These are phyloP conservation scores for Talaromyces albobiverticillius DNA, from an alignment of 2,329 filamentous ascomycete genomes.

Conservation along the genomic window DNA sequence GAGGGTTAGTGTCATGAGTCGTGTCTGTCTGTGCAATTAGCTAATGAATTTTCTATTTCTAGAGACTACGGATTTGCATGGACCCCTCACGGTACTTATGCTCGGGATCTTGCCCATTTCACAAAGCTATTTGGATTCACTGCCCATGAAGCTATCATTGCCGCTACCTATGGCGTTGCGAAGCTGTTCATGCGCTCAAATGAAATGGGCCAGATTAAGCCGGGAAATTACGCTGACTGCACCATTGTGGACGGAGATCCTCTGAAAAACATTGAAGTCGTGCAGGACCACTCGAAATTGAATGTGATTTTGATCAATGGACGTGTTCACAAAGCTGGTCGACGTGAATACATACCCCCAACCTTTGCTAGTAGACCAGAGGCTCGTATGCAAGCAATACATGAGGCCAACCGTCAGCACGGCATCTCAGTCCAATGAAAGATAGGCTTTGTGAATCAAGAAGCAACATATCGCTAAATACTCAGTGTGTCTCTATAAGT, in stretches of 20 bases:
- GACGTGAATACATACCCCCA: no score
- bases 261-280: slow-evolving; percentile 38
- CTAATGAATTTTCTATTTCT: neutral
- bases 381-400: no score
- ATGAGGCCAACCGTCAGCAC: no score
- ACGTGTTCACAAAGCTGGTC: no score
- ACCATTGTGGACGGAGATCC: slow-evolving; percentile 49
- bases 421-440: no score
- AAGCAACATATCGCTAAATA: no score
- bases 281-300: slow-evolving; percentile 44
- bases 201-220: slow-evolving; percentile 40
- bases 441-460: no score
- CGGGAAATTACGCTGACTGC: slow-evolving; percentile 44
- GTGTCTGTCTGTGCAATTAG: neutral
- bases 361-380: no score
- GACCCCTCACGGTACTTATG: slow-evolving; percentile 50
- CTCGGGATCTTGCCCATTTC: slow-evolving; percentile 48
- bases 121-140: slow-evolving; percentile 46
- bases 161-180: slow-evolving; percentile 41
- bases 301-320: slow-evolving; percentile 50
- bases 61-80: slow-evolving; percentile 49
- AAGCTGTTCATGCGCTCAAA: slow-evolving; percentile 39
- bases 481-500: no score
- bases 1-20: slow-evolving; percentile 23
- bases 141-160: slow-evolving; percentile 43